Evolutionary conservation across 2,329 filamentous ascomycete genomes (phyloP).

Genomic region (Dactylellina cionopaga): DNA sequence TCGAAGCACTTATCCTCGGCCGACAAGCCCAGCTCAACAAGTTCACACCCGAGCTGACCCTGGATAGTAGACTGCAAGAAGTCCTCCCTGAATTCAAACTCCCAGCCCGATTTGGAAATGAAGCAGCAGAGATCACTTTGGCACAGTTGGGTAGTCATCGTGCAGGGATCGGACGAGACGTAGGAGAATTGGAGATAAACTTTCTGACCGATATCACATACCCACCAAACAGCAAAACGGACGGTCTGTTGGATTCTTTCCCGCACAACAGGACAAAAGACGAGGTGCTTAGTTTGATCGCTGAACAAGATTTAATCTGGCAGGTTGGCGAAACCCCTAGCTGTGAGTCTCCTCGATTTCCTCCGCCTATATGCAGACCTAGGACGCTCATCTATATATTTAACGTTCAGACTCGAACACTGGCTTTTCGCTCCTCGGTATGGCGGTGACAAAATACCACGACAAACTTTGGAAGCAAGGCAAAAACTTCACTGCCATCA

Average conservation of each 20-base stretch:
- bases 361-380: not conserved
- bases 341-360: conserved; percentile 16
- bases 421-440: conserved; percentile 36
- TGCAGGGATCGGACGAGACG: conserved; percentile 32
- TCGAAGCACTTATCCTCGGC: conserved; percentile 22
- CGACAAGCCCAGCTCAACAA: conserved; percentile 15
- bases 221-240: conserved; percentile 5
- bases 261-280: conserved; percentile 20
- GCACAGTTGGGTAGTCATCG: conserved; percentile 39
- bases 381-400: not conserved
- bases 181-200: conserved; percentile 29
- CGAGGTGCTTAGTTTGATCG: conserved; percentile 1
- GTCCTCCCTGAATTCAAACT: conserved; percentile 36
- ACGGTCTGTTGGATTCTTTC: conserved; percentile 18
- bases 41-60: conserved; percentile 23
- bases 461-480: conserved; percentile 16
- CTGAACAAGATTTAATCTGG: conserved; percentile 25
- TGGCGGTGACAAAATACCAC: conserved; percentile 34
- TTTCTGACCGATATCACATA: conserved; percentile 19
- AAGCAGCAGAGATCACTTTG: conserved; percentile 36
- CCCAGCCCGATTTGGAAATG: conserved; percentile 18
- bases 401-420: conserved; percentile 36
- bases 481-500: conserved; percentile 14
- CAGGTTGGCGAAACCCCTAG: conserved; percentile 34
- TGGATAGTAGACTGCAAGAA: conserved; percentile 29